These are phyloP conservation scores for Annulohypoxylon nitens DNA, from an alignment of 495 filamentous ascomycete species.

Conservation along the genomic window DNA sequence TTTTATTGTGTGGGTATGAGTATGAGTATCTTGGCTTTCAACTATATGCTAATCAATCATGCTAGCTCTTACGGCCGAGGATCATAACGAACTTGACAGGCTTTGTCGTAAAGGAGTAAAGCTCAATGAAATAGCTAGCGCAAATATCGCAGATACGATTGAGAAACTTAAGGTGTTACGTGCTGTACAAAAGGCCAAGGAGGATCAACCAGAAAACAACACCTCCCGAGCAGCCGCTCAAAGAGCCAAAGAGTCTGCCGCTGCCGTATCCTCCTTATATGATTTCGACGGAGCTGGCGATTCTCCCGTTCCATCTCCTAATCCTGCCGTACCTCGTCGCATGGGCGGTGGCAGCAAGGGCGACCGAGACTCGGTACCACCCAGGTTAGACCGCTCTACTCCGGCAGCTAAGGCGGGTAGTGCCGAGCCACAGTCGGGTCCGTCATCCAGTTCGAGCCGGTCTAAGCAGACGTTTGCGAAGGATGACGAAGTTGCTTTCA, in stretches of 20 bases:
- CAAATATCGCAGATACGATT: conserved; percentile 54
- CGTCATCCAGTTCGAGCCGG: conserved; percentile 51
- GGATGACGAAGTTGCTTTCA: conserved; percentile 88
- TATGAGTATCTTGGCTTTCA: too few species aligned
- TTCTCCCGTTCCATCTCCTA: conserved; percentile 76
- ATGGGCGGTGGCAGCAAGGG: conserved; percentile 51
- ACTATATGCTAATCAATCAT: conserved; percentile 11
- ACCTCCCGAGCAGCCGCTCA: conserved; percentile 48
- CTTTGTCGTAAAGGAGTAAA: conserved; percentile 60
- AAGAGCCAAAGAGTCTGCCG: conserved; percentile 48
- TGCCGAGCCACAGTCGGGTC: conserved; percentile 58
- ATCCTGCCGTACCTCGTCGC: conserved; percentile 58
- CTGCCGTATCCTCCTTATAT: conserved; percentile 63
- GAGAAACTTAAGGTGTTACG: conserved; percentile 61
- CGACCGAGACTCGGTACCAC: conserved; percentile 62
- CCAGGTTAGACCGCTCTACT: conserved; percentile 59
- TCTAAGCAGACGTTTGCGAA: conserved; percentile 69
- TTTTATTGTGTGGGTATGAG: not conserved
- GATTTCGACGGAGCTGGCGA: conserved; percentile 79
- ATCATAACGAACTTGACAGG: conserved; percentile 56
- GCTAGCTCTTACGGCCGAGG: conserved; percentile 41
- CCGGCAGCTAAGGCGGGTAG: conserved; percentile 59
- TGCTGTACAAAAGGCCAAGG: conserved; percentile 67
- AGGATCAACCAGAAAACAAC: conserved; percentile 69
- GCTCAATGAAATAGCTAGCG: conserved; percentile 53